A percentile compares a stretch with the other conserved stretches of the same genome.
phyloP scores from a whole-genome alignment of 805 yeast species.

The Tetrapisispora namnaoensis region DNA sequence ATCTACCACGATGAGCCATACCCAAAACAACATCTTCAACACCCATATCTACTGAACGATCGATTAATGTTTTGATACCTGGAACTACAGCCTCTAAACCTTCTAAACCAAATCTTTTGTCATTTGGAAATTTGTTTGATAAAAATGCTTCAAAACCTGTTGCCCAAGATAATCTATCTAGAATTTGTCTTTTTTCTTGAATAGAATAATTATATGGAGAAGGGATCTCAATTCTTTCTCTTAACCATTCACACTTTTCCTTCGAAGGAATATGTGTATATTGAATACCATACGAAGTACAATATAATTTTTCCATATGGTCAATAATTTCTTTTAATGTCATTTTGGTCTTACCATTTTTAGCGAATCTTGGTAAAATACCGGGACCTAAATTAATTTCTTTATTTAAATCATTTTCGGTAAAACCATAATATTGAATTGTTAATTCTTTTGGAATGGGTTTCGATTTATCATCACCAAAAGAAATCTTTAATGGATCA shows the following conservation, averaged over 20 bases:
- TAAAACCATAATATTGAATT: constrained; percentile 83
- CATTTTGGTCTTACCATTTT: constrained; percentile 47
- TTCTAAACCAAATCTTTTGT: constrained; percentile 96
- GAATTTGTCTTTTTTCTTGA: constrained; percentile 91
- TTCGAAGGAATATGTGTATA: constrained; percentile 95
- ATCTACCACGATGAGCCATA: constrained; percentile 99
- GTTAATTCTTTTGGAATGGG: constrained; percentile 78
- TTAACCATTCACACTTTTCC: constrained; percentile 95
- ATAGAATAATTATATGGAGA: constrained; percentile 68
- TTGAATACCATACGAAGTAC: constrained; percentile 85
- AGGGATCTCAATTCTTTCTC: constrained; percentile 93
- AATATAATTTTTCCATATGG: constrained; percentile 75
- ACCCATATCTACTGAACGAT: constrained; percentile 84
- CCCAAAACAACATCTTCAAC: constrained; percentile 95
- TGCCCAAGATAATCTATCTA: constrained; percentile 95
- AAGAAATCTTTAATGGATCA: constrained; percentile 89
- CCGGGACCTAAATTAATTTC: constrained; percentile 94
- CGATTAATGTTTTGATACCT: constrained; percentile 93
- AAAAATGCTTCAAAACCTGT: constrained; percentile 87
- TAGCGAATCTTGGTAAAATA: constrained; percentile 84
- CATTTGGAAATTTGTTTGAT: constrained; percentile 94
- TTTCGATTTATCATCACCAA: constrained; percentile 51
- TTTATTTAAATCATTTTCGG: constrained; percentile 73
- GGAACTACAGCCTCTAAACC: constrained; percentile 97
- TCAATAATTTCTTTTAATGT: constrained; percentile 69